Base-by-base conservation (phyloP, 352 stramenopile genomes). In the Globisporangium megalacanthum region DNA sequence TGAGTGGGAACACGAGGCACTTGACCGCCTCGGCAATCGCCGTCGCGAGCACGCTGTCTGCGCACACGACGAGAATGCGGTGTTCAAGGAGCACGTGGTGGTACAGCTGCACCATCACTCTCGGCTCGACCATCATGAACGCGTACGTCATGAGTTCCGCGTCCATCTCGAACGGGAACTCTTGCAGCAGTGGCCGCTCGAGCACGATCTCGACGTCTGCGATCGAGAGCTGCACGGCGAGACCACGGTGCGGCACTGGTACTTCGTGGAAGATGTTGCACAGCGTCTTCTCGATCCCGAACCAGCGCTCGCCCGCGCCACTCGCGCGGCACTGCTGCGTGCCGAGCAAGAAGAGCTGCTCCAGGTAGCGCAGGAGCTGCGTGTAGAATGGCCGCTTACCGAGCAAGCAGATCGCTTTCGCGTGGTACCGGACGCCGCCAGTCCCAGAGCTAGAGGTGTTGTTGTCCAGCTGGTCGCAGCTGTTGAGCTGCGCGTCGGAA, bases 181-280 rank as follows among this genome's bases (percentile, higher is more conserved):
- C 70, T 6, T 60, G 25, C 9, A 80, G 59, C 22, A 62, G 50
- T 31, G 64, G 65, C 39, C 70, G 49, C 45, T 76, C 72, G 19
- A 79, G 66, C 14, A 71, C 44, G 45, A 79, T 60, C 15, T 77
- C 65, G 5, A 68, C 49, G 7, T 70, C 70, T 3, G 45, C 63
- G 31, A 79, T 49, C 2, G 65, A 55, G 33, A 82, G 31, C 42
- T 77, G 73, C 50, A 83, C 66, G 3, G 68, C 55, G 17, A 83
- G 55, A 0, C 68, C 70, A 9, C 65, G 65, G 29, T 71, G 58
- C 10, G 75, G 72, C 17, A 74, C 64, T 0, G 75, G 72, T 1
- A 85, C 72, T 57, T 85, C 75, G 31, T 80, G 68, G 37, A 85
- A 72, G 2, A 85, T 55, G 51, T 85, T 85, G 59, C 62, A 75